Percentiles rank a stretch among this genome's conserved stretches.
Evolutionary conservation across 75 land plant species (phyloP).

Genomic region (Picea glauca): DNA sequence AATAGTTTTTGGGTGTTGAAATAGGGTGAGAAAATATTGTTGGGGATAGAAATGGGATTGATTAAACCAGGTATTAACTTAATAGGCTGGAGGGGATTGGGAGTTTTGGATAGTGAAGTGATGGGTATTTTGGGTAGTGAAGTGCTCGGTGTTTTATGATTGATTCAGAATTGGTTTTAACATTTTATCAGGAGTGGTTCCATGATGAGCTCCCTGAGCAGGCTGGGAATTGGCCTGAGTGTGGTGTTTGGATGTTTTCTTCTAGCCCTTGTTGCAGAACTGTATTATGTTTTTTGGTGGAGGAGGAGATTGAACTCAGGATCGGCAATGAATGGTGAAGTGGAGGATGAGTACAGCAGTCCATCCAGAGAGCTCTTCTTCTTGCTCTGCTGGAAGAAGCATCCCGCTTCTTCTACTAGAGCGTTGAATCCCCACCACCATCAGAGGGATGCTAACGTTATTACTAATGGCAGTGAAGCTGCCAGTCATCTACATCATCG

Average conservation of each 20-base stretch:
- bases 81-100: no score
- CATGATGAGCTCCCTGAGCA: conserved; percentile 45
- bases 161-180: no score
- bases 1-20: no score
- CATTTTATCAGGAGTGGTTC: no score
- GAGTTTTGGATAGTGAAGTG: no score
- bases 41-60: no score
- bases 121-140: no score
- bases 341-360: conserved; percentile 36
- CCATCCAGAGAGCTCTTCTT: conserved; percentile 29
- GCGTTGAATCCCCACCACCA: conserved; percentile 18
- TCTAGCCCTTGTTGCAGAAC: conserved; percentile 56
- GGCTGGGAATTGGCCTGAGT: conserved; percentile 57
- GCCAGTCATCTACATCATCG: conserved; percentile 3
- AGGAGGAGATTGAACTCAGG: conserved; percentile 30
- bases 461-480: neutral
- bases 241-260: conserved; percentile 56
- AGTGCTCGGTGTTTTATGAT: no score
- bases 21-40: no score
- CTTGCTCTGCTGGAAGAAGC: conserved; percentile 52
- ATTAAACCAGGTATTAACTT: no score
- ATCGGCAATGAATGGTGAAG: conserved; percentile 16
- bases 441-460: neutral
- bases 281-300: conserved; percentile 72
- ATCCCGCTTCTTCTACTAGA: conserved; percentile 24